Percentiles rank a stretch among this genome's conserved stretches.
Conservation (phyloP, 257 asterid species). For the Gentiana dahurica region DNA sequence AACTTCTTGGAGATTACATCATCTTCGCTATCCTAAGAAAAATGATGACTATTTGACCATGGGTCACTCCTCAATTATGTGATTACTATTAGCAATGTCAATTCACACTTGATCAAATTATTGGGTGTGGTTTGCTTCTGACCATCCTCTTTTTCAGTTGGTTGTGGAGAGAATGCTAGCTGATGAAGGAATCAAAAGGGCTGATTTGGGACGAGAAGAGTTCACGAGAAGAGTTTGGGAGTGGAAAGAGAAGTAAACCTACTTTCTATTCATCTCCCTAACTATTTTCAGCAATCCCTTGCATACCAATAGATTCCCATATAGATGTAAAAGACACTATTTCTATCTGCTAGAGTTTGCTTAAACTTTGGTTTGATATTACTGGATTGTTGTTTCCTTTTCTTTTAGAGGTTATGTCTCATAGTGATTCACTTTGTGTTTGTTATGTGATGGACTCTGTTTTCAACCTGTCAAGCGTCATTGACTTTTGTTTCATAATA, state of each 20-base stretch:
- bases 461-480: no score
- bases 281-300: neutral
- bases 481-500: no score
- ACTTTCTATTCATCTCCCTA: conserved; percentile 17
- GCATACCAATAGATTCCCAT: no score
- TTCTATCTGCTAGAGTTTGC: no score
- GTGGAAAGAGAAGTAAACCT: conserved; percentile 90
- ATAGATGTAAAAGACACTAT: no score
- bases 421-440: no score
- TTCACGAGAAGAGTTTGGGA: conserved; percentile 90
- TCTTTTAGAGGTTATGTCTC: no score
- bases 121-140: conserved; percentile 9
- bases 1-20: neutral
- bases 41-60: neutral
- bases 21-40: neutral
- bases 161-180: conserved; percentile 99
- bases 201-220: conserved; percentile 89
- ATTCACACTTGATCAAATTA: conserved; percentile 1
- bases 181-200: conserved; percentile 79
- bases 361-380: no score
- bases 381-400: no score
- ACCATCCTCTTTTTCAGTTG: conserved; percentile 41
- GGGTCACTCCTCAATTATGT: neutral
- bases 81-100: neutral
- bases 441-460: no score